Conservation (phyloP, 306 rosid genomes). For the Abrus precatorius region DNA sequence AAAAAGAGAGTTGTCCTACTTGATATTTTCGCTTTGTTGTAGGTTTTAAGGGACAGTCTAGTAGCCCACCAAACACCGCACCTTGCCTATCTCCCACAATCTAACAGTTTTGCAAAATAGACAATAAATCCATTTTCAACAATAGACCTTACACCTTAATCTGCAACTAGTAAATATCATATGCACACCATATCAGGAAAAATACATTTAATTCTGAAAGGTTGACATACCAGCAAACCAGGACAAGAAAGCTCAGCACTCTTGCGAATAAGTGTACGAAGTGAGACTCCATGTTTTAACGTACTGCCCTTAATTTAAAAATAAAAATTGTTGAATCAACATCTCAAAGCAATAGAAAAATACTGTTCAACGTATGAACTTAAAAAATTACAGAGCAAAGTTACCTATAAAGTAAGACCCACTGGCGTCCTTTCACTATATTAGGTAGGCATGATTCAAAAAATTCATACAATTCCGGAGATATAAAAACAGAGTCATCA, state of each 20-base stretch:
- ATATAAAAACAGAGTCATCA: slow-evolving; percentile 79
- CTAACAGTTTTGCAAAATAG: slow-evolving; percentile 54
- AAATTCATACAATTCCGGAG: slow-evolving; percentile 76
- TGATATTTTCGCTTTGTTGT: slow-evolving; percentile 90
- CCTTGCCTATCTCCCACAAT: slow-evolving; percentile 94
- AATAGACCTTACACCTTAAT: slow-evolving; percentile 18
- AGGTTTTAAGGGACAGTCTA: slow-evolving; percentile 87
- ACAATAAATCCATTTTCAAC: slow-evolving; percentile 41
- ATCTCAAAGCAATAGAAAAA: slow-evolving; percentile 48
- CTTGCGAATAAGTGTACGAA: slow-evolving; percentile 94
- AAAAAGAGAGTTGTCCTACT: slow-evolving; percentile 59
- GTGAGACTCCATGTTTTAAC: slow-evolving; percentile 91
- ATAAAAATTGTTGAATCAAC: slow-evolving; percentile 55
- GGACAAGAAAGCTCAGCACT: slow-evolving; percentile 88
- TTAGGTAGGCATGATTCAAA: slow-evolving; percentile 86
- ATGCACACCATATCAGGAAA: slow-evolving; percentile 9
- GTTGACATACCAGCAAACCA: slow-evolving; percentile 80
- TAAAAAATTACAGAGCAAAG: slow-evolving; percentile 47
- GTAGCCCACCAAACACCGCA: slow-evolving; percentile 92
- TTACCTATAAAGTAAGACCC: slow-evolving; percentile 95
- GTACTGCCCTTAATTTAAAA: slow-evolving; percentile 99
- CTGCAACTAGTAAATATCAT: slow-evolving; percentile 37
- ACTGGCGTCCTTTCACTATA: slow-evolving; percentile 92
- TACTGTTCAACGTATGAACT: slow-evolving; percentile 17
- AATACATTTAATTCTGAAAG: slow-evolving; percentile 31